Evolutionary conservation across 768 basidiomycete genomes (phyloP).

Genomic region (Suillus sp.): DNA sequence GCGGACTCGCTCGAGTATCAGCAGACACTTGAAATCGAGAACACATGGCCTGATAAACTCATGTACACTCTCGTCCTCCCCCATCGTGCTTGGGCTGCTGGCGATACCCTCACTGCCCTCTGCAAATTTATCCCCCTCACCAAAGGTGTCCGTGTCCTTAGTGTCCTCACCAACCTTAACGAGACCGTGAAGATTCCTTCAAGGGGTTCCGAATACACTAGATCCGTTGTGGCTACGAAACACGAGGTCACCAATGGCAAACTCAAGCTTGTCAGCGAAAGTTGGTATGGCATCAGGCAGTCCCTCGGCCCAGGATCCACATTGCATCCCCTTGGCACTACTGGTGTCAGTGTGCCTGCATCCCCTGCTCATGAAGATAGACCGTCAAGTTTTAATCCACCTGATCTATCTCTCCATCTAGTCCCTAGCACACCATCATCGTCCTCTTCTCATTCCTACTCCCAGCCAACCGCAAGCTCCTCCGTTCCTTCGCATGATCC

Average conservation of each 20-base stretch:
- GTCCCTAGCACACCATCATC: conserved; percentile 21
- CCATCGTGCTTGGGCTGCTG: conserved; percentile 94
- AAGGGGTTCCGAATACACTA: conserved; percentile 58
- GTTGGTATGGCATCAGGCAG: conserved; percentile 8
- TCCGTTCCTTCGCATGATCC: background rate
- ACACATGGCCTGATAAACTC: conserved; percentile 96
- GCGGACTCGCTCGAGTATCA: conserved; percentile 92
- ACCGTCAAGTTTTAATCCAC: conserved; percentile 21
- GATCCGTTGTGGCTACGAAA: conserved; percentile 59
- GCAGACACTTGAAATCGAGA: conserved; percentile 93
- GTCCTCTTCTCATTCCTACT: conserved; percentile 15
- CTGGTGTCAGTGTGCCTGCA: conserved; percentile 12
- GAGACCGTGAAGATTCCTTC: conserved; percentile 70
- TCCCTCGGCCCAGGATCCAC: background rate
- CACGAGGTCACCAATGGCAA: conserved; percentile 70
- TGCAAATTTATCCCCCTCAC: conserved; percentile 86
- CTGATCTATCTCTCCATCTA: conserved; percentile 19
- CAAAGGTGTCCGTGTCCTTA: conserved; percentile 79
- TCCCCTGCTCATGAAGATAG: conserved; percentile 21
- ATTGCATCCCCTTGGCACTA: background rate
- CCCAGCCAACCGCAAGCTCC: conserved; percentile 5
- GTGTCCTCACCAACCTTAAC: conserved; percentile 66
- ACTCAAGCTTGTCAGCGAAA: conserved; percentile 41
- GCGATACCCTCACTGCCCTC: conserved; percentile 78
- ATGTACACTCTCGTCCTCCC: conserved; percentile 95